A percentile compares a stretch with the other conserved stretches of the same genome.
Evolutionary conservation across 2,329 filamentous ascomycete genomes (phyloP).

Genomic region (Paraphoma chrysanthemicola): DNA sequence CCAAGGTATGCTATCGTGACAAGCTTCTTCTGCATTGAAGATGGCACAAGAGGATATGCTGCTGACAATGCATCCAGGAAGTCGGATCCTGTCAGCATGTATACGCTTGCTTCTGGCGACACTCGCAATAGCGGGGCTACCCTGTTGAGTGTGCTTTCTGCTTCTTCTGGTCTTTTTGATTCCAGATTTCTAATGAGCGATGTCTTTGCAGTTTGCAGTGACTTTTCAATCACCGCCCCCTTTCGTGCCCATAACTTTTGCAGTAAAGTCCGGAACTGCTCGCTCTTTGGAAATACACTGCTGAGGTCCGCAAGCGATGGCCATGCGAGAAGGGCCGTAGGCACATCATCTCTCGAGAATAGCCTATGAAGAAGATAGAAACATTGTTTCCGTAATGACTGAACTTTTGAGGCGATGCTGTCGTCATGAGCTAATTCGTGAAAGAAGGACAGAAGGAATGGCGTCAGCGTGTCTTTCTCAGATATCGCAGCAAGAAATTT

Average conservation of each 20-base stretch:
- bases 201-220: conserved; percentile 67
- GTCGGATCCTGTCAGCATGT: conserved; percentile 85
- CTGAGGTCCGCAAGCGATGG: conserved; percentile 73
- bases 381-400: conserved; percentile 65
- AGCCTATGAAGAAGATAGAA: conserved; percentile 71
- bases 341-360: conserved; percentile 56
- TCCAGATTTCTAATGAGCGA: conserved; percentile 69
- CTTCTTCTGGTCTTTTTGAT: conserved; percentile 62
- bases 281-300: conserved; percentile 70
- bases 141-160: conserved; percentile 63
- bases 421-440: conserved; percentile 55
- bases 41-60: conserved; percentile 70
- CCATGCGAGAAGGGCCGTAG: conserved; percentile 65
- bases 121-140: conserved; percentile 70
- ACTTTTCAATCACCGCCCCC: conserved; percentile 59
- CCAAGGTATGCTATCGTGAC: conserved; percentile 78
- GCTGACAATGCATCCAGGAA: conserved; percentile 78
- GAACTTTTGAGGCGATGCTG: conserved; percentile 47
- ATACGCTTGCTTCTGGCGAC: conserved; percentile 62
- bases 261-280: conserved; percentile 59
- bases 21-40: conserved; percentile 69
- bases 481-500: conserved; percentile 61
- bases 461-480: conserved; percentile 64
- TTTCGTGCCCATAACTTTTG: conserved; percentile 61
- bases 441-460: conserved; percentile 74